phyloP scores from a whole-genome alignment of 768 basidiomycete genomes.

The Leucosporidium yakuticum region DNA sequence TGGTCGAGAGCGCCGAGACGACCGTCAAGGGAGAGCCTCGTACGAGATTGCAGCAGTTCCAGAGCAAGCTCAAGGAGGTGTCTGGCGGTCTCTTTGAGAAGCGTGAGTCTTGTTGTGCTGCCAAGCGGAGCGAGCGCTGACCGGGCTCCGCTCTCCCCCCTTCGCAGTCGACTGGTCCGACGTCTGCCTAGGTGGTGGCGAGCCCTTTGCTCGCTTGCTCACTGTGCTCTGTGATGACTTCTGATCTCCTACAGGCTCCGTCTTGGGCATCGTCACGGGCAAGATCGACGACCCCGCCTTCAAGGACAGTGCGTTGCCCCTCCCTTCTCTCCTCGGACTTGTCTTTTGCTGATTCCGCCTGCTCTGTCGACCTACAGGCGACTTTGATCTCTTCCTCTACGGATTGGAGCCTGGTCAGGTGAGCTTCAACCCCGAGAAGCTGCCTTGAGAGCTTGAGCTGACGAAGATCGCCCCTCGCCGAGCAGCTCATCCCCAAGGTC shows the following conservation, averaged over 20 bases:
- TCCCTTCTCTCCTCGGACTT: neutral
- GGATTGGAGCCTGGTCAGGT: conserved; percentile 16
- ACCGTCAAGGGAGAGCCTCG: neutral
- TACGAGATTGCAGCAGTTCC: conserved; percentile 1
- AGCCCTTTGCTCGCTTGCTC: neutral
- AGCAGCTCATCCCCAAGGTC: conserved; percentile 22
- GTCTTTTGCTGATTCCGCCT: neutral
- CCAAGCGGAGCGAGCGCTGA: neutral
- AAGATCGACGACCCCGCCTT: neutral
- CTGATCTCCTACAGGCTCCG: neutral
- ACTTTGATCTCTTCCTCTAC: conserved; percentile 24
- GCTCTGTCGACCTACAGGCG: neutral
- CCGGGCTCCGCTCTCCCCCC: neutral
- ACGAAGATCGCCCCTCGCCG: neutral
- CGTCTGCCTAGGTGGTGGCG: conserved; percentile 13
- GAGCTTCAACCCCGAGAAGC: neutral
- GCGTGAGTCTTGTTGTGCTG: neutral
- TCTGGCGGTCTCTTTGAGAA: conserved; percentile 8
- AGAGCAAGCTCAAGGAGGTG: neutral
- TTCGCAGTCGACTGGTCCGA: conserved; percentile 17
- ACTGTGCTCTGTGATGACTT: too few species aligned
- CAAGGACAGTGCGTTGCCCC: neutral
- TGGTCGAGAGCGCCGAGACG: neutral
- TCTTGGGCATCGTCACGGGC: conserved; percentile 9
- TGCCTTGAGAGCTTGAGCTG: too few species aligned